Conservation (phyloP, 2,329 filamentous ascomycete species). For the Drechslerella coelobrocha region DNA sequence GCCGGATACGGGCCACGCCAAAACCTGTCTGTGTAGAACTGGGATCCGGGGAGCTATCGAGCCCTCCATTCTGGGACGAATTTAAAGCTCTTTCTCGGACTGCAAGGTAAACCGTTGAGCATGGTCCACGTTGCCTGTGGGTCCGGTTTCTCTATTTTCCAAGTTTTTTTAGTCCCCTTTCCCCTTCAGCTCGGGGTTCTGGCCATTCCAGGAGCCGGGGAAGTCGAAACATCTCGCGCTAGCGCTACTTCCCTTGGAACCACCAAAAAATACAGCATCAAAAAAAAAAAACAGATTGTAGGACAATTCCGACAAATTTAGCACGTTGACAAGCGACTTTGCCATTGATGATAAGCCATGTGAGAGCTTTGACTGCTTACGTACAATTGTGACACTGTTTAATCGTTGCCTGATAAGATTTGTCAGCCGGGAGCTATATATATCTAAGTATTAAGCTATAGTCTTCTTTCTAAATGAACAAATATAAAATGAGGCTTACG, state of each 20-base stretch:
- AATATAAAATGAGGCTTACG: background rate
- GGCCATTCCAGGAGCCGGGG: background rate
- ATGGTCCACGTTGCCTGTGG: conserved; percentile 3
- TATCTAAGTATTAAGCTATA: too few relatives aligned
- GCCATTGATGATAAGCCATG: background rate
- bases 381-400: conserved; percentile 2
- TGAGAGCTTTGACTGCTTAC: conserved; percentile 6
- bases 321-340: too few relatives aligned
- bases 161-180: background rate
- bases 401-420: conserved; percentile 37
- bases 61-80: background rate
- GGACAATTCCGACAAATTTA: too few relatives aligned
- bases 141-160: background rate
- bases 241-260: too few relatives aligned
- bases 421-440: conserved; percentile 24
- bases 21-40: background rate
- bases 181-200: background rate
- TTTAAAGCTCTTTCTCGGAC: too few relatives aligned
- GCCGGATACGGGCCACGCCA: background rate
- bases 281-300: too few relatives aligned
- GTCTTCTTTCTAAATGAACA: too few relatives aligned
- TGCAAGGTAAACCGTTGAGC: background rate
- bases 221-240: background rate
- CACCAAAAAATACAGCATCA: too few relatives aligned
- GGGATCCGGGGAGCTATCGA: background rate